These are phyloP conservation scores for Cydonia oblonga DNA, from an alignment of 331 rosid genomes.

Conservation along the genomic window DNA sequence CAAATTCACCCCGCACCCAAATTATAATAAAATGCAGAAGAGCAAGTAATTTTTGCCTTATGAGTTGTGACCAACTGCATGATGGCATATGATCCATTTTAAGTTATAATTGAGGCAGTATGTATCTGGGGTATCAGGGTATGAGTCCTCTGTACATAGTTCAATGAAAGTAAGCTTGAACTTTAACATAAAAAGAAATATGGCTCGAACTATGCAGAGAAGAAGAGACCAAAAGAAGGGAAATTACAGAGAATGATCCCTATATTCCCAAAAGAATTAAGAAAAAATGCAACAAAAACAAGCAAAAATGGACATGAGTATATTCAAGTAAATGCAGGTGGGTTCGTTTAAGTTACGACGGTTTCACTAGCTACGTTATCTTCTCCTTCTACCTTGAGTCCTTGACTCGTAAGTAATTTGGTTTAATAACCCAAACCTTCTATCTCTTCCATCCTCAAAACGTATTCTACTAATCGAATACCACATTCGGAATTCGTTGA, in stretches of 20 bases:
- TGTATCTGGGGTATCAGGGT: background rate
- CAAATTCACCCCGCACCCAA: too few relatives aligned
- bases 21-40: too few relatives aligned
- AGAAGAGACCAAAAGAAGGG: background rate
- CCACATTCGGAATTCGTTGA: too few relatives aligned
- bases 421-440: too few relatives aligned
- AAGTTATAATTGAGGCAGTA: background rate
- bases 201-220: background rate
- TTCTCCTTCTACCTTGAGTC: too few relatives aligned
- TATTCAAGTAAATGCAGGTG: background rate
- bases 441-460: too few relatives aligned
- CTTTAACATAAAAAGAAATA: background rate
- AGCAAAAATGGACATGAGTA: background rate
- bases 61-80: background rate
- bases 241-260: background rate
- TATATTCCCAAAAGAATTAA: background rate
- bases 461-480: too few relatives aligned
- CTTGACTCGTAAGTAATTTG: too few relatives aligned
- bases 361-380: too few relatives aligned
- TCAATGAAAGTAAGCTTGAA: background rate
- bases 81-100: background rate
- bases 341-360: background rate
- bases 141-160: background rate
- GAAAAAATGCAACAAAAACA: too few relatives aligned
- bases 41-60: too few relatives aligned